These are phyloP conservation scores for Cryptosporidium viatorum DNA, from an alignment of 169 alveolate species.

Conservation along the genomic window DNA sequence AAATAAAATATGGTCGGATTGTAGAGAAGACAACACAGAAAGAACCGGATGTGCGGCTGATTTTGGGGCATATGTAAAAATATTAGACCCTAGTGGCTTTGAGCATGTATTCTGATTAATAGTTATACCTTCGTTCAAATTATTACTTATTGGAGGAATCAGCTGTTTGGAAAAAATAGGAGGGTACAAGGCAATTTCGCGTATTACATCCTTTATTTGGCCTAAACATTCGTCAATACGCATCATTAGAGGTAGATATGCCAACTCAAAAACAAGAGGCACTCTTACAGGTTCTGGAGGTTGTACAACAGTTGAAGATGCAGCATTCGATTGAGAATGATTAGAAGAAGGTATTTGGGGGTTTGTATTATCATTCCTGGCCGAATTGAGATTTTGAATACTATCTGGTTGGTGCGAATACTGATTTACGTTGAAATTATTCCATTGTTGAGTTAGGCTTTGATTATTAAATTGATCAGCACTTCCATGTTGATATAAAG, in stretches of 20 bases:
- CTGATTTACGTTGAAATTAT: background rate
- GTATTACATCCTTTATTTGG: conserved; percentile 82
- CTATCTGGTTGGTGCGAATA: conserved; percentile 7
- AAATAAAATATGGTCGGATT: conserved; percentile 49
- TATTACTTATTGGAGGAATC: conserved; percentile 27
- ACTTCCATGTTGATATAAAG: conserved; percentile 20
- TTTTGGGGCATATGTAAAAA: background rate
- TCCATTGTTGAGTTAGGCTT: conserved; percentile 12
- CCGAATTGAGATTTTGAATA: background rate
- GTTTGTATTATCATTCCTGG: conserved; percentile 3
- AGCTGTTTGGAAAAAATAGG: conserved; percentile 70
- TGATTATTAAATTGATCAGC: conserved; percentile 9
- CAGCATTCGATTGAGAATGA: background rate
- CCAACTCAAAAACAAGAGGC: conserved; percentile 49
- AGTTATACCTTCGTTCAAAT: background rate
- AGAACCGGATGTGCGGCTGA: conserved; percentile 63
- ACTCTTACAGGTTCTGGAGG: conserved; percentile 73
- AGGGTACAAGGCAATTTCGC: conserved; percentile 83
- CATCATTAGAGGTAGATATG: conserved; percentile 74
- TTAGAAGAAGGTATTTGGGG: conserved; percentile 1
- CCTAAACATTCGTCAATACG: conserved; percentile 80
- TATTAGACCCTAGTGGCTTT: conserved; percentile 43
- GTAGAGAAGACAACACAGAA: conserved; percentile 39
- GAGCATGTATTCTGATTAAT: conserved; percentile 9
- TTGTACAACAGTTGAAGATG: conserved; percentile 4